Conservation (phyloP, 768 basidiomycete species). For the Pisolithus tinctorius region DNA sequence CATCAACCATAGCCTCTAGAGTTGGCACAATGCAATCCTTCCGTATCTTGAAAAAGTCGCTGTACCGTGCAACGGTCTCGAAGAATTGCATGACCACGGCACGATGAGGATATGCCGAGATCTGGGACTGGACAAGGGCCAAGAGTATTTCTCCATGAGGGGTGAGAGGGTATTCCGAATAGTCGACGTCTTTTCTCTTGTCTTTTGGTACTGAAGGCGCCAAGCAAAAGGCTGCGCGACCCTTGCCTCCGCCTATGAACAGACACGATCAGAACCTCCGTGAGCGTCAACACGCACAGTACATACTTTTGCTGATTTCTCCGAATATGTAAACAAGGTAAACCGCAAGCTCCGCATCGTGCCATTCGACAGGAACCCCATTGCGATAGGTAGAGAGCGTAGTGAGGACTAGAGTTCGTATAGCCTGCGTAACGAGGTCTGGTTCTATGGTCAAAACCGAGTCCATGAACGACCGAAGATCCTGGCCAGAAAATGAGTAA, state of each 20-base stretch:
- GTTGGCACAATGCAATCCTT: slow-evolving; percentile 84
- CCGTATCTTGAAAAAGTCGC: slow-evolving; percentile 94
- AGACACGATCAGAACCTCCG: slow-evolving; percentile 3
- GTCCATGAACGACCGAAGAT: slow-evolving; percentile 81
- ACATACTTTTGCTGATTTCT: slow-evolving; percentile 82
- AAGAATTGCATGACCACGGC: slow-evolving; percentile 87
- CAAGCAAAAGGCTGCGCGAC: slow-evolving; percentile 81
- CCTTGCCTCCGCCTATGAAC: slow-evolving; percentile 62
- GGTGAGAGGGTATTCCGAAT: slow-evolving; percentile 78
- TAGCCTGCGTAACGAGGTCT: slow-evolving; percentile 72
- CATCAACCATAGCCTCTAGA: slow-evolving; percentile 81
- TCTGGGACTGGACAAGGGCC: slow-evolving; percentile 75
- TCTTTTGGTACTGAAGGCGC: slow-evolving; percentile 65
- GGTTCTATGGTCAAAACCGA: slow-evolving; percentile 81
- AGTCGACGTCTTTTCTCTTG: slow-evolving; percentile 59
- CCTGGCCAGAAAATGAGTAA: slow-evolving; percentile 40
- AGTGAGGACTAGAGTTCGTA: slow-evolving; percentile 64
- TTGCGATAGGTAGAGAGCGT: slow-evolving; percentile 65
- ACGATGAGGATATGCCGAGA: slow-evolving; percentile 77
- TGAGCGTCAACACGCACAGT: not conserved
- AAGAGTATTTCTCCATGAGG: slow-evolving; percentile 86
- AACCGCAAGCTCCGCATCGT: slow-evolving; percentile 89
- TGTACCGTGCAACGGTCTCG: slow-evolving; percentile 86
- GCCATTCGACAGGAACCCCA: slow-evolving; percentile 71
- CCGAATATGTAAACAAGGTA: slow-evolving; percentile 93